Conservation (phyloP, 306 rosid genomes). For the Lathyrus aphaca region DNA sequence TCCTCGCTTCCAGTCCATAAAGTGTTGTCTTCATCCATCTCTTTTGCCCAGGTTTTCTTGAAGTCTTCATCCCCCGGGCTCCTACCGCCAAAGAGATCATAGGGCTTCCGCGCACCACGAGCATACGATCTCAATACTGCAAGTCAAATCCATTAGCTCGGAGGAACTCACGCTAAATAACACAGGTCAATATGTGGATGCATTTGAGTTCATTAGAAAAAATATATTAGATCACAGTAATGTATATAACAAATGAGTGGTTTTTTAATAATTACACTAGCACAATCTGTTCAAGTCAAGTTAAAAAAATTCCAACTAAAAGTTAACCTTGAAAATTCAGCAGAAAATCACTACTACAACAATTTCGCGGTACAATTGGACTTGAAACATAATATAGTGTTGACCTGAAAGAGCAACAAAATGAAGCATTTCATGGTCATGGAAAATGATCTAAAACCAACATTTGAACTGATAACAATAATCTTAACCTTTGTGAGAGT, state of each 20-base stretch:
- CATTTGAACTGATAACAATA: too few species aligned
- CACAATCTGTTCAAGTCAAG: constrained; percentile 7
- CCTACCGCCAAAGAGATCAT: constrained; percentile 66
- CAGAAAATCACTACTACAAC: constrained; percentile 29
- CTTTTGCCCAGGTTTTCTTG: constrained; percentile 70
- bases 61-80: constrained; percentile 67
- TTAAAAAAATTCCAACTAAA: neutral
- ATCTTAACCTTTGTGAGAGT: too few species aligned
- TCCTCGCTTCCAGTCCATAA: constrained; percentile 83
- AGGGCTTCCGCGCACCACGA: constrained; percentile 48
- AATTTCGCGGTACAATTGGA: constrained; percentile 29
- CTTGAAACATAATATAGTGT: constrained; percentile 33
- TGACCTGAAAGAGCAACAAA: constrained; percentile 48
- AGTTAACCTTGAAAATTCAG: constrained; percentile 62
- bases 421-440: too few species aligned
- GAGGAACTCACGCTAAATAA: constrained; percentile 5
- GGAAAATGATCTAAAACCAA: too few species aligned
- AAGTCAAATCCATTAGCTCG: constrained; percentile 35
- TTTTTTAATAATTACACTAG: neutral
- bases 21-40: constrained; percentile 71
- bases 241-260: constrained; percentile 30
- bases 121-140: constrained; percentile 64
- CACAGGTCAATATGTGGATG: neutral
- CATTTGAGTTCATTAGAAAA: constrained; percentile 10
- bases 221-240: constrained; percentile 22